Evolutionary conservation across 2,329 filamentous ascomycete genomes (phyloP).

Genomic region (Fusarium pseudoanthophilum): DNA sequence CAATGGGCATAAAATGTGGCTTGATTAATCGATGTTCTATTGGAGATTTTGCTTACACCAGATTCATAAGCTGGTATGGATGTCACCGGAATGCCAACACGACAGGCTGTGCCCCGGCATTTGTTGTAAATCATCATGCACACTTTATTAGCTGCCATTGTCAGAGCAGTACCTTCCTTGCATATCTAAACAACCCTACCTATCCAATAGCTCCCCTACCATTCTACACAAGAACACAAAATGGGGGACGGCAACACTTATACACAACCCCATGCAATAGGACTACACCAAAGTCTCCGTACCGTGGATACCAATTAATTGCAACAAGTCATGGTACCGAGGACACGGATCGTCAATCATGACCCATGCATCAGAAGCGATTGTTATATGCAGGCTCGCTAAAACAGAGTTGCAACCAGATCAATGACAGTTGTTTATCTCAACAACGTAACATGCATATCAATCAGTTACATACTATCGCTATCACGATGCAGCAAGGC

Average conservation of each 20-base stretch:
- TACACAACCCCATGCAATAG: background rate
- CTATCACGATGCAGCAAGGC: background rate
- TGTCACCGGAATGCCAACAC: background rate
- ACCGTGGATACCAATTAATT: too few relatives aligned
- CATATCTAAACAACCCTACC: background rate
- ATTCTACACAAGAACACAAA: background rate
- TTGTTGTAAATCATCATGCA: background rate
- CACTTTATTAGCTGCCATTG: background rate
- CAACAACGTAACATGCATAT: background rate
- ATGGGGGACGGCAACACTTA: background rate
- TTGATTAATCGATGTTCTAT: background rate
- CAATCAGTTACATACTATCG: background rate
- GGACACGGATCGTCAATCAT: background rate
- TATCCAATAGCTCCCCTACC: background rate
- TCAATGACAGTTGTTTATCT: slow-evolving; percentile 2
- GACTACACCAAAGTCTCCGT: background rate
- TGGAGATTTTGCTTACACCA: background rate
- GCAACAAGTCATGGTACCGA: background rate
- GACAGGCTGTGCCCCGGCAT: background rate
- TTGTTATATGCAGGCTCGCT: slow-evolving; percentile 6
- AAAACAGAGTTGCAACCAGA: slow-evolving; percentile 1
- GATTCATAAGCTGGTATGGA: background rate
- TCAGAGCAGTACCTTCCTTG: background rate
- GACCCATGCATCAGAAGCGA: background rate
- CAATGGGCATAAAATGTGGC: background rate